Evolutionary conservation across 2,329 filamentous ascomycete genomes (phyloP).

Genomic region (Ascochyta pisi): DNA sequence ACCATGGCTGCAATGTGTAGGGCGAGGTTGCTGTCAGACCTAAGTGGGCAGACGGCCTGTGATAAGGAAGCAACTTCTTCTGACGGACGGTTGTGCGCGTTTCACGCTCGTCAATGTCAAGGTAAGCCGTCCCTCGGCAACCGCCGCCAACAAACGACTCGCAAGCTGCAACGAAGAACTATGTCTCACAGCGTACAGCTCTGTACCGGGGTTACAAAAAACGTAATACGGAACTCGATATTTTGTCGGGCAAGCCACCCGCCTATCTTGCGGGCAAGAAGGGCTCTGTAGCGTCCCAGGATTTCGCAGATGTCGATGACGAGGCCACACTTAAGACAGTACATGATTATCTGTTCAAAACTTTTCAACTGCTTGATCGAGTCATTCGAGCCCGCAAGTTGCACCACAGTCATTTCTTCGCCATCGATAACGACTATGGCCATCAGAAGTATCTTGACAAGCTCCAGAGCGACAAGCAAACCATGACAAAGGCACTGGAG

Average conservation of each 20-base stretch:
- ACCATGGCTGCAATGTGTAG: slow-evolving; percentile 25
- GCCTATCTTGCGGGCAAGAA: slow-evolving; percentile 47
- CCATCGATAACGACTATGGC: slow-evolving; percentile 53
- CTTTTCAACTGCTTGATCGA: slow-evolving; percentile 48
- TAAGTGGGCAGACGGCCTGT: slow-evolving; percentile 29
- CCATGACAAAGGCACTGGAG: slow-evolving; percentile 51
- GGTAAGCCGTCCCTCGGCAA: slow-evolving; percentile 14
- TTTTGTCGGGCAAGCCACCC: slow-evolving; percentile 45
- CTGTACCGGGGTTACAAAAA: slow-evolving; percentile 60
- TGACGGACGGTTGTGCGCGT: slow-evolving; percentile 34
- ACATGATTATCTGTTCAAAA: slow-evolving; percentile 52
- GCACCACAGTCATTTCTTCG: slow-evolving; percentile 54
- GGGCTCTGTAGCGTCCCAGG: slow-evolving; percentile 49
- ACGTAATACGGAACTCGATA: slow-evolving; percentile 55
- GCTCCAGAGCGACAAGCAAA: slow-evolving; percentile 49
- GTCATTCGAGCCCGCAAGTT: slow-evolving; percentile 53
- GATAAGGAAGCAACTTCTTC: slow-evolving; percentile 31
- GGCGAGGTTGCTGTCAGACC: slow-evolving; percentile 32
- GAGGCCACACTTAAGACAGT: slow-evolving; percentile 49
- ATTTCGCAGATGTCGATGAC: slow-evolving; percentile 50
- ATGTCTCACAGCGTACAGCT: slow-evolving; percentile 13
- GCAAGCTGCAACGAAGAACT: too few relatives aligned
- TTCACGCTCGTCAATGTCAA: slow-evolving; percentile 36
- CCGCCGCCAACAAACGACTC: background rate
- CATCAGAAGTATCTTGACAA: slow-evolving; percentile 52